Conservation (phyloP, 768 basidiomycete genomes). For the Mycena galericulata region DNA sequence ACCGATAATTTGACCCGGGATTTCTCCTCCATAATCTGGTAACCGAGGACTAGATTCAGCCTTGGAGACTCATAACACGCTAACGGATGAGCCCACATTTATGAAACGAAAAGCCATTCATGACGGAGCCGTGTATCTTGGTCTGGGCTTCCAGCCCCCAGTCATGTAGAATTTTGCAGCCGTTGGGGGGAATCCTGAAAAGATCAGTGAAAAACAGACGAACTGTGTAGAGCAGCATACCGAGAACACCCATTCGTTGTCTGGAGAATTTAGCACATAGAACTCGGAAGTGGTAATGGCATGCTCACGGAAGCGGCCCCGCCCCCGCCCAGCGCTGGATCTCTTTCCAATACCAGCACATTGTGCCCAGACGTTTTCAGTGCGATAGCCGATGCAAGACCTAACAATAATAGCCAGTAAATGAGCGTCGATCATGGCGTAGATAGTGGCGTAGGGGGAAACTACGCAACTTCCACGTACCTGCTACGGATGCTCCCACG, state of each 20-base stretch:
- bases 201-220: neutral
- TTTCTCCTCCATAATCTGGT: neutral
- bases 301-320: constrained; percentile 3
- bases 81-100: neutral
- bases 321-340: constrained; percentile 17
- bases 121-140: neutral
- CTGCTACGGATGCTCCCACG: constrained; percentile 21
- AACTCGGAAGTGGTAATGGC: neutral
- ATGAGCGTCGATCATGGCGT: too few relatives aligned
- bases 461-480: too few relatives aligned
- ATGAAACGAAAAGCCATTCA: neutral
- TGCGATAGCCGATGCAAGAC: constrained; percentile 55
- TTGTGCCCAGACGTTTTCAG: constrained; percentile 55
- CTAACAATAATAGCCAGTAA: constrained; percentile 36
- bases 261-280: neutral
- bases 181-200: constrained; percentile 23
- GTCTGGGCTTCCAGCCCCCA: constrained; percentile 9
- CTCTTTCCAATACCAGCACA: constrained; percentile 55
- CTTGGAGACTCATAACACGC: too few relatives aligned
- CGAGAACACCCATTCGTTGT: neutral
- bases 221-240: neutral
- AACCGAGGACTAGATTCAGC: neutral
- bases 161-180: constrained; percentile 16
- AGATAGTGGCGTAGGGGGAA: neutral
- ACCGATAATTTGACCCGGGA: neutral